Evolutionary conservation across 192 early-diverging fungal species (phyloP), one percentile per base, ranked within the genome.

Genomic region (Coemansia sp.): DNA sequence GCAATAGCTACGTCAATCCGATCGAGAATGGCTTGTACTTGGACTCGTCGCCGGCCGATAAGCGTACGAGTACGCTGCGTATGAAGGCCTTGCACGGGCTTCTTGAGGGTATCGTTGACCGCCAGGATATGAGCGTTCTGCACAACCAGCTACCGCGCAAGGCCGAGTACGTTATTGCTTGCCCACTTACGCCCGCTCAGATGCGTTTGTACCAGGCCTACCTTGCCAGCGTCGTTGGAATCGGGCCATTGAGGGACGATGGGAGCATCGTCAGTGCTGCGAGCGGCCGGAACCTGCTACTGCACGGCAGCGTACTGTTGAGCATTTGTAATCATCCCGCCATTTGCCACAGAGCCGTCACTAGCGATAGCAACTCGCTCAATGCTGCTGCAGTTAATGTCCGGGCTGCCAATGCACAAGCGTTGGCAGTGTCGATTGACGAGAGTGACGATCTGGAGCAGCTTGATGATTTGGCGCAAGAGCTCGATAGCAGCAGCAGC

Each of bases 281-380:
- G 7, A 20, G 71, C 18, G 59, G 59, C 36, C 14, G 46, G 5
- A 58, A 46, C 13, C 59, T 82, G 51, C 55, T 82, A 5, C 35
- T 45, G 55, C 70, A 71, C 11, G 69, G 75, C 45, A 34, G 62
- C 34, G 31, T 55, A 3, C 40, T 84, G 40, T 34, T 73, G 42
- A 74, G 67, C 0, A 86, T 91, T 9, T 91, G 90, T 64, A 89
- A 89, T 40, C 90, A 91, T 57, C 90, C 90, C 1, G 77, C 84
- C 1, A 74, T 86, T 9, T 86, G 84, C 56, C 61, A 70, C 36
- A 48, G 13, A 23, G 39, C 13, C 59, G 48, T 16, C 59, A 31
- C 5, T 33, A 59, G 37, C 13, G 16, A 11, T 20, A 66, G 5
- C 37, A 31, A 18, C 18, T 23, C 26, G 24, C 0, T 26, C 26